These are phyloP conservation scores for Ceratocystis variospora DNA, from an alignment of 2,329 filamentous ascomycete genomes.

Conservation along the genomic window DNA sequence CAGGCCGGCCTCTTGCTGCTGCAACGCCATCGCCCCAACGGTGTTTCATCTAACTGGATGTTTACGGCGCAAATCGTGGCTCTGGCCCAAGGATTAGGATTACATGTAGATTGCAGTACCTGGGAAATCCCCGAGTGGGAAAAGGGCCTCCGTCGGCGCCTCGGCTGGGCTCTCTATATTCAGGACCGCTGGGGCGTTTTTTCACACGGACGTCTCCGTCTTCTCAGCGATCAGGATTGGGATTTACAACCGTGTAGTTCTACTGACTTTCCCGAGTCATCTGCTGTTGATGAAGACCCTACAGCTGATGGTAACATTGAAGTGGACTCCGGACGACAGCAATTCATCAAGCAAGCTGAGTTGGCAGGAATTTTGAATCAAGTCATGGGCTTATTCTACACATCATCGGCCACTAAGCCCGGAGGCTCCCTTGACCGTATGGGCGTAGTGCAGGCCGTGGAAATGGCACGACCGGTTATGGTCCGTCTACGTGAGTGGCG, in stretches of 20 bases:
- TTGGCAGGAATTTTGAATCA: conserved; percentile 33
- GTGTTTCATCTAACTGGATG: conserved; percentile 25
- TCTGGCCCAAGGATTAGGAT: conserved; percentile 35
- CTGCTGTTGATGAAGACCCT: conserved; percentile 22
- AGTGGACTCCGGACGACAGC: conserved; percentile 28
- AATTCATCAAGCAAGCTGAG: conserved; percentile 33
- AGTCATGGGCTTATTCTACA: conserved; percentile 26
- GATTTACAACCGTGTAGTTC: conserved; percentile 27
- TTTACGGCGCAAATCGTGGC: conserved; percentile 32
- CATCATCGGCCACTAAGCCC: conserved; percentile 15
- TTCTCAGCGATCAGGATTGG: conserved; percentile 39
- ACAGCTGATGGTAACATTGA: conserved; percentile 26
- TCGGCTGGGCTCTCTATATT: conserved; percentile 44
- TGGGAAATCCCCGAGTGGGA: conserved; percentile 44
- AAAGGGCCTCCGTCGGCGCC: conserved; percentile 38
- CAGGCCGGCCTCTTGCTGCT: conserved; percentile 33
- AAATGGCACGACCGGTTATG: conserved; percentile 35
- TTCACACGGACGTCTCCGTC: conserved; percentile 38
- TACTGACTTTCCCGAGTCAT: conserved; percentile 23
- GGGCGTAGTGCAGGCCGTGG: conserved; percentile 26
- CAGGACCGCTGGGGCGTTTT: conserved; percentile 45
- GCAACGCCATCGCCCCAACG: conserved; percentile 25
- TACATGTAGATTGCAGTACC: conserved; percentile 38
- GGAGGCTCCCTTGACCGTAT: conserved; percentile 15
- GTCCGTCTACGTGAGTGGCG: conserved; percentile 35